Evolutionary conservation across 306 rosid species (phyloP).

Genomic region (Sechiopsis laciniata): DNA sequence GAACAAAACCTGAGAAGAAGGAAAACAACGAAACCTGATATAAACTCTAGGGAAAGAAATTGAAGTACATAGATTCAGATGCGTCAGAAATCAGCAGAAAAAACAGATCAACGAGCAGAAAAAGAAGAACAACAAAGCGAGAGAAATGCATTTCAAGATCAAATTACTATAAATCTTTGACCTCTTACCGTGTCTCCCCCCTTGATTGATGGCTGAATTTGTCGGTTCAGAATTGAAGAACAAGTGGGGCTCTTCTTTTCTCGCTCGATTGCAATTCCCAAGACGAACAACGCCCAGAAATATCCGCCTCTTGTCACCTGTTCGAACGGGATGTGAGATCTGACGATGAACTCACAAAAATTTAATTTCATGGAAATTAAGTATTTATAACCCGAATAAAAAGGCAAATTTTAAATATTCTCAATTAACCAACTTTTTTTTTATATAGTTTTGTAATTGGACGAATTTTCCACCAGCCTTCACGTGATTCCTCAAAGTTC

Average conservation of each 20-base stretch:
- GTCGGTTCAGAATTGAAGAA: conserved; percentile 13
- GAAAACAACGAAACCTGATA: background rate
- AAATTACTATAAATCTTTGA: background rate
- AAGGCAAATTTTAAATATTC: background rate
- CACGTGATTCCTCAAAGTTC: conserved; percentile 15
- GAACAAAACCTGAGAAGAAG: background rate
- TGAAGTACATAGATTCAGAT: conserved; percentile 10
- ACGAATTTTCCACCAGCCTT: background rate
- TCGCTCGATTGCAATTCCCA: conserved; percentile 7
- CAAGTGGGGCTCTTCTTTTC: background rate
- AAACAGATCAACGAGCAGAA: background rate
- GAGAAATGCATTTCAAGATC: background rate
- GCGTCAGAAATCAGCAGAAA: conserved; percentile 1
- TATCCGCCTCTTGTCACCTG: conserved; percentile 19
- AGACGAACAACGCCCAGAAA: conserved; percentile 18
- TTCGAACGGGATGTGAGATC: conserved; percentile 11
- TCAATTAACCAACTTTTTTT: background rate
- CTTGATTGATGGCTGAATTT: background rate
- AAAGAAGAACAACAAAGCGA: background rate
- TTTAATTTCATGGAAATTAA: background rate
- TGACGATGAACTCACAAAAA: background rate
- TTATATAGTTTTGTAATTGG: background rate
- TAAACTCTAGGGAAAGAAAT: background rate
- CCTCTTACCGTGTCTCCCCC: conserved; percentile 23
- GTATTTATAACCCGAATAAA: background rate